Evolutionary conservation across 768 basidiomycete species (phyloP).

Genomic region (Rhodotorula kratochvilovae): DNA sequence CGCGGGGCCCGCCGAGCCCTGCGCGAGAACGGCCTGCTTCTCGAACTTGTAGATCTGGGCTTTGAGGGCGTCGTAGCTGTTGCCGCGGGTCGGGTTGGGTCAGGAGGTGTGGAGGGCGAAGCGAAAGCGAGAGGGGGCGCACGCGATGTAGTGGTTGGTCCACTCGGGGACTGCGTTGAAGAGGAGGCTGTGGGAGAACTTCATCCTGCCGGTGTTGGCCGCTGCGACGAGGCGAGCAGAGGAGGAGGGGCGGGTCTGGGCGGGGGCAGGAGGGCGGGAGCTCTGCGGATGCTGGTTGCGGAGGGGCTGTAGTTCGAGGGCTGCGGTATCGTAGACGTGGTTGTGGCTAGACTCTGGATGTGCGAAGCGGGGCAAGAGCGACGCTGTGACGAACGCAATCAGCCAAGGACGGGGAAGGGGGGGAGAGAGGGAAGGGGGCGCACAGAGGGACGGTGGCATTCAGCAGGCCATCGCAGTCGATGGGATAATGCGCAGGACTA

Average conservation of each 20-base stretch:
- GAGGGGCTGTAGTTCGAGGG: background rate
- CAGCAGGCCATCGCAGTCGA: background rate
- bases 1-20: slow-evolving; percentile 45
- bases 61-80: slow-evolving; percentile 64
- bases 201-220: slow-evolving; percentile 20
- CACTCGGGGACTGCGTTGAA: slow-evolving; percentile 88
- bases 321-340: background rate
- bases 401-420: background rate
- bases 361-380: background rate
- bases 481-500: too few relatives aligned
- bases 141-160: slow-evolving; percentile 90
- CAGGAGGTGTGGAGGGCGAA: background rate
- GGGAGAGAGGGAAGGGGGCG: background rate
- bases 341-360: too few relatives aligned
- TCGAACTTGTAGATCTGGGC: slow-evolving; percentile 76
- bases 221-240: background rate
- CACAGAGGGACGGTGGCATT: background rate
- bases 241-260: background rate
- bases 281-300: slow-evolving; percentile 1
- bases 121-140: slow-evolving; percentile 43
- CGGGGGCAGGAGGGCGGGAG: too few relatives aligned
- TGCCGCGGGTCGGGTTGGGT: background rate
- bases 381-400: too few relatives aligned
- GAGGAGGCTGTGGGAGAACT: slow-evolving; percentile 59
- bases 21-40: slow-evolving; percentile 57